These are phyloP conservation scores for Xylaria sp. DNA, from an alignment of 2,329 filamentous ascomycete genomes.

Conservation along the genomic window DNA sequence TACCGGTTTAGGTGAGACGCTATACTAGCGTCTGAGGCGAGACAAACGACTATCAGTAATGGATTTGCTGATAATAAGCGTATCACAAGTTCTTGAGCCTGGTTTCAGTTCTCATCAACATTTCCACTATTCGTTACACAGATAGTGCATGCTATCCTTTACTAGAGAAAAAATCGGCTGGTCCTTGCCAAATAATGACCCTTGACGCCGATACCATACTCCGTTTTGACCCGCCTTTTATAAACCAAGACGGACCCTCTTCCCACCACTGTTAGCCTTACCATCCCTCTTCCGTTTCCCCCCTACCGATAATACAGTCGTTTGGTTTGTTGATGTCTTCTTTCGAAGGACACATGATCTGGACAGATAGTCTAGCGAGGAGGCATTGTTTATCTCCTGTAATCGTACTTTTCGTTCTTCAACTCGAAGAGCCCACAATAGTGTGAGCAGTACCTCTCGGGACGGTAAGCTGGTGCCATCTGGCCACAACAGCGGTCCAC, in stretches of 20 bases:
- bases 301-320: conserved; percentile 40
- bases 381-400: conserved; percentile 37
- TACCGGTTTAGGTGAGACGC: no score
- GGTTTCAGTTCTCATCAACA: no score
- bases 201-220: conserved; percentile 22
- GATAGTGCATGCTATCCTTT: background rate
- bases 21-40: no score
- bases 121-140: background rate
- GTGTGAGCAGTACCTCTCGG: conserved; percentile 50
- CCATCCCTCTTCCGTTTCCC: conserved; percentile 41
- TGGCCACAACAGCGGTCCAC: conserved; percentile 50
- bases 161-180: background rate
- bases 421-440: conserved; percentile 51
- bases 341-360: conserved; percentile 44
- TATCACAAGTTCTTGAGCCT: no score
- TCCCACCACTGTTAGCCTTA: conserved; percentile 35
- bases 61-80: no score
- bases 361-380: conserved; percentile 43
- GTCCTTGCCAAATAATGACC: background rate
- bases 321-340: conserved; percentile 42
- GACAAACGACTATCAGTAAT: no score
- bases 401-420: conserved; percentile 48
- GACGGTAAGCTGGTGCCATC: conserved; percentile 52
- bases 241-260: conserved; percentile 43
- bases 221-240: conserved; percentile 28